Conservation (phyloP, 768 basidiomycete genomes). For the Brasilioporus rufonigricans region DNA sequence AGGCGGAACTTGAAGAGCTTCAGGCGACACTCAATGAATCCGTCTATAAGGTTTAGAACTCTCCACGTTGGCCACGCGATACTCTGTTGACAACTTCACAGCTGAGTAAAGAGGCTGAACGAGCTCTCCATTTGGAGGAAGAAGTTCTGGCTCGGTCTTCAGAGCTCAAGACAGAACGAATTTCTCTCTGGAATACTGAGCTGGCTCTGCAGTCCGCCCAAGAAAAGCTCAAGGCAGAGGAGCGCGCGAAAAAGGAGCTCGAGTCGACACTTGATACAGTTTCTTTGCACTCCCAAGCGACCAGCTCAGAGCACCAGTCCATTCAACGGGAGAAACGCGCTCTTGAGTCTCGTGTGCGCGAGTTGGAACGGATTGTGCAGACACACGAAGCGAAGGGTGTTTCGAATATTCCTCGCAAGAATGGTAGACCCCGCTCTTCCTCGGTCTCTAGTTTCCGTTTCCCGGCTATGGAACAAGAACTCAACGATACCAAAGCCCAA, state of each 20-base stretch:
- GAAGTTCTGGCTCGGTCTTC: conserved; percentile 48
- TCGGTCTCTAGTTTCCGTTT: conserved; percentile 53
- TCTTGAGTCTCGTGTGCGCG: conserved; percentile 56
- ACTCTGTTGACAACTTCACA: conserved; percentile 26
- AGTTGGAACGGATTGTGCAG: conserved; percentile 48
- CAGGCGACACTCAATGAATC: conserved; percentile 35
- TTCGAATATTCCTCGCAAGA: conserved; percentile 34
- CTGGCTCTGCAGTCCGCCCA: conserved; percentile 46
- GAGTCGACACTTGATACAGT: conserved; percentile 54
- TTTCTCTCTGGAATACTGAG: conserved; percentile 51
- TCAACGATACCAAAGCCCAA: conserved; percentile 44
- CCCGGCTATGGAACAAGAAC: conserved; percentile 53
- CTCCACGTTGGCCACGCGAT: background rate
- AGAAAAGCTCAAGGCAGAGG: conserved; percentile 50
- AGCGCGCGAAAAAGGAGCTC: conserved; percentile 50
- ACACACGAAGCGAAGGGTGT: conserved; percentile 32
- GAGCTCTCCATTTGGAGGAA: conserved; percentile 52
- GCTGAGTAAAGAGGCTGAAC: conserved; percentile 57
- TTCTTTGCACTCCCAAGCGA: conserved; percentile 50
- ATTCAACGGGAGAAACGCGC: conserved; percentile 56
- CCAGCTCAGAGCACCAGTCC: conserved; percentile 40
- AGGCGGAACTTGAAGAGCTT: conserved; percentile 36
- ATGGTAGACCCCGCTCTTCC: conserved; percentile 53
- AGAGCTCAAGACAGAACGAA: conserved; percentile 55
- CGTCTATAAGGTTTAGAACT: conserved; percentile 34